Evolutionary conservation across 1,284 basidiomycete genomes (phyloP), one percentile per base, ranked within the genome.

Genomic region (Laetiporus sulphureus): DNA sequence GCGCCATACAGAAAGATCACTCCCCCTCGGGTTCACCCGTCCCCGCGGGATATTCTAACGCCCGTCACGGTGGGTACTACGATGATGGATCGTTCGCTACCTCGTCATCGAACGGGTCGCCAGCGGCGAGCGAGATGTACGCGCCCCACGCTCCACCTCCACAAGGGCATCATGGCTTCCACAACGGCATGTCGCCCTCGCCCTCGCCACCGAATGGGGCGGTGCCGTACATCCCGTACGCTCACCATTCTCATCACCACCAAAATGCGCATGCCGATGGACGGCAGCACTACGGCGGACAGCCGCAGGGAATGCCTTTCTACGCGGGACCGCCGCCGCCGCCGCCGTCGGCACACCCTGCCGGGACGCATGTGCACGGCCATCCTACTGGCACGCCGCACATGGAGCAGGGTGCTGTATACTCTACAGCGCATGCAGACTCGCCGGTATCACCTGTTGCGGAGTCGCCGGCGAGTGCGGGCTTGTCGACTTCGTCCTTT

Each of bases 41-140:
- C 47, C 49, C 62, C 10, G 61, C 66, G 32, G 54, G 61, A 19
- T 59, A 63, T 43, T 53, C 59, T 22, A 54, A 51, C 42, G 44
- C 62, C 29, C 63, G 69, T 34, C 60, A 62, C 24, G 56, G 53
- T 33, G 64, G 71, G 40, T 66, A 63, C 50, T 77, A 75, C 53
- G 72, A 75, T 38, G 72, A 72, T 23, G 54, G 58, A 32, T 70
- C 75, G 3, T 75, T 72, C 40, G 51, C 68, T 21, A 71, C 73
- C 33, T 63, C 69, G 2, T 72, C 73, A 3, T 71, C 75, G 29
- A 63, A 60, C 10, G 67, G 64, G n/a, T 71, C 77, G 25, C 65
- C 64, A 15, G 72, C 74, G 19, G 71, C 73, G 29, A 76, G 67
- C 55, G 79, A 80, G 20, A 63, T 68, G 36, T 81, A 79, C 58